Evolutionary conservation across 495 filamentous ascomycete genomes (phyloP).

Genomic region (Annulohypoxylon moriforme): DNA sequence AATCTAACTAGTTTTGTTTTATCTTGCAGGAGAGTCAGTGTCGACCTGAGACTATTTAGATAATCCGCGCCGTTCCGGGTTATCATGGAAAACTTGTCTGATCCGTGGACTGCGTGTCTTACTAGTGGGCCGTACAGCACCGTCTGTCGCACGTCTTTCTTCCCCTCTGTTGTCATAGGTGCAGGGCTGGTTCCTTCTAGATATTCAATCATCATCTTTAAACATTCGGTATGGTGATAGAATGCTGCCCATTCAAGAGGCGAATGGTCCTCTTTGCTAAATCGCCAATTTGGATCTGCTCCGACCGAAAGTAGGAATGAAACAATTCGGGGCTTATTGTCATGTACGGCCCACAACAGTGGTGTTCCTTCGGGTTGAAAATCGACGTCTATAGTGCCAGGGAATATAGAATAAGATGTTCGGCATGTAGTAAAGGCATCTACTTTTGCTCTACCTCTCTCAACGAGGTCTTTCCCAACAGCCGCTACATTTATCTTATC

Average conservation of each 20-base stretch:
- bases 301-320: neutral
- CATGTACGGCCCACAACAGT: neutral
- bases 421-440: neutral
- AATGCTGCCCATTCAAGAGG: neutral
- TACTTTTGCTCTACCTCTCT: neutral
- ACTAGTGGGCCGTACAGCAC: neutral
- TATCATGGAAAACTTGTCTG: conserved; percentile 1
- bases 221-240: neutral
- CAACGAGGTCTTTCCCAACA: neutral
- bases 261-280: neutral
- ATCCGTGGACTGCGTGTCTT: neutral
- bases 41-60: neutral
- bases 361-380: neutral
- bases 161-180: neutral
- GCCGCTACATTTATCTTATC: neutral
- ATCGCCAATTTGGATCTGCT: neutral
- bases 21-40: neutral
- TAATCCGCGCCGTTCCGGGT: neutral
- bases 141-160: neutral
- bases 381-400: neutral
- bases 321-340: neutral
- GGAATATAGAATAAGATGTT: neutral
- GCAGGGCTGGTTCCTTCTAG: neutral
- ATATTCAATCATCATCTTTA: neutral
- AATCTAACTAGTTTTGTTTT: neutral